Evolutionary conservation across 1,284 basidiomycete species (phyloP).

Genomic region (Coniferiporia sulphurascens): DNA sequence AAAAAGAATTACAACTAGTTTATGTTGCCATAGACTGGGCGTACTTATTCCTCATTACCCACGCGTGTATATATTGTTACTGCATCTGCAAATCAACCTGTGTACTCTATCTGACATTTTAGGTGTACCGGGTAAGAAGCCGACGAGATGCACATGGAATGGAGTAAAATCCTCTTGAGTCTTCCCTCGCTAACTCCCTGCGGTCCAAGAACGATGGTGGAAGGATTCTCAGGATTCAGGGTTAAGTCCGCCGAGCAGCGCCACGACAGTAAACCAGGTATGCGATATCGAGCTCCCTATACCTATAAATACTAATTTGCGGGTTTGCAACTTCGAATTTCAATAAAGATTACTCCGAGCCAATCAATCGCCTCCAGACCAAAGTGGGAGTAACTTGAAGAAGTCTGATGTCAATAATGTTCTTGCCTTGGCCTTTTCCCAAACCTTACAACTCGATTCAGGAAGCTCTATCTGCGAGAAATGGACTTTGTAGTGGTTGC

Average conservation of each 20-base stretch:
- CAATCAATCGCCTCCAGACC: no score
- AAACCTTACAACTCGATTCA: no score
- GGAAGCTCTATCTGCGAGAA: no score
- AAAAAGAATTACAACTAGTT: neutral
- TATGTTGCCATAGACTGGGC: neutral
- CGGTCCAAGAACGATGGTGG: neutral
- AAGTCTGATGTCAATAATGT: no score
- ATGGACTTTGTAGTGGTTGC: no score
- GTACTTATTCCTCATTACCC: neutral
- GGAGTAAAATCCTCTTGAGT: neutral
- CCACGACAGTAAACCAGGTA: neutral
- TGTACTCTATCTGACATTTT: slow-evolving; percentile 2
- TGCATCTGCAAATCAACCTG: slow-evolving; percentile 4
- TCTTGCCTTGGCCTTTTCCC: no score
- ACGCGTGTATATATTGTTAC: slow-evolving; percentile 8
- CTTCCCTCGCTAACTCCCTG: neutral
- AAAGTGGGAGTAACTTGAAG: no score
- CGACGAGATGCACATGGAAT: neutral
- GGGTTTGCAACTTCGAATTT: neutral
- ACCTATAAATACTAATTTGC: neutral
- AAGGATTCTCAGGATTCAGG: neutral
- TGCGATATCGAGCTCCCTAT: neutral
- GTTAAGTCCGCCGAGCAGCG: neutral
- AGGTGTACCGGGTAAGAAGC: neutral
- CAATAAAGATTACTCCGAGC: no score